Percentiles rank a stretch among this genome's conserved stretches.
These are phyloP conservation scores for Suillus lakei DNA, from an alignment of 768 basidiomycete species.

Conservation along the genomic window DNA sequence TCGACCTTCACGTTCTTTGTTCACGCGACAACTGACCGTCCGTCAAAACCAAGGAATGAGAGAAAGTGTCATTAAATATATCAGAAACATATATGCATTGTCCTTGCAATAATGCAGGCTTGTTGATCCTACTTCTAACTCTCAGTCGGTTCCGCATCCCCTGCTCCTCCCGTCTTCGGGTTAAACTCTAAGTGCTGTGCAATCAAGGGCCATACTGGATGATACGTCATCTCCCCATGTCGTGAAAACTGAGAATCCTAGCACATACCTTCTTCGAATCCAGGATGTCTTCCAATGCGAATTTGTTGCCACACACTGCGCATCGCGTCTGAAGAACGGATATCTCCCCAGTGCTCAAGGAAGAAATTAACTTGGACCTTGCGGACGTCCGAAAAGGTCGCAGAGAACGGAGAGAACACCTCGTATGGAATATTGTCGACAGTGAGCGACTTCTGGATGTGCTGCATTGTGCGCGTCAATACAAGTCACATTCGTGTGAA, in stretches of 20 bases:
- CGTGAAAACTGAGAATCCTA: not conserved
- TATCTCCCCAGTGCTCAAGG: conserved; percentile 80
- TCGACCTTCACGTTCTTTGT: not conserved
- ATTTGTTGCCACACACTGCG: conserved; percentile 85
- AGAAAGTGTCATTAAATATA: not conserved
- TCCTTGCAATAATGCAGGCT: not conserved
- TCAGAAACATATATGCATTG: conserved; percentile 6
- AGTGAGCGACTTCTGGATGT: conserved; percentile 77
- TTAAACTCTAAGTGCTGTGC: conserved; percentile 66
- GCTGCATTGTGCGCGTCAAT: conserved; percentile 41
- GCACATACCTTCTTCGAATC: conserved; percentile 80
- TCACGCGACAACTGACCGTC: too few relatives aligned
- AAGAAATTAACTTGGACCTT: conserved; percentile 85
- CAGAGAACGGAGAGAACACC: conserved; percentile 85
- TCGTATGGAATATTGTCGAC: conserved; percentile 85
- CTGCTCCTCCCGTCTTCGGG: conserved; percentile 36
- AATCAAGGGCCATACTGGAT: conserved; percentile 69
- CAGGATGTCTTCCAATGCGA: conserved; percentile 79
- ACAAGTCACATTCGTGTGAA: not conserved
- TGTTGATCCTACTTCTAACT: conserved; percentile 9
- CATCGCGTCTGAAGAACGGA: conserved; percentile 85
- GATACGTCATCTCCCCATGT: conserved; percentile 17
- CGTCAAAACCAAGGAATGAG: not conserved
- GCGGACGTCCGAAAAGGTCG: conserved; percentile 79
- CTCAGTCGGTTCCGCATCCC: conserved; percentile 26